These are phyloP conservation scores for Penicillium tannophilum DNA, from an alignment of 495 filamentous ascomycete genomes.

Conservation along the genomic window DNA sequence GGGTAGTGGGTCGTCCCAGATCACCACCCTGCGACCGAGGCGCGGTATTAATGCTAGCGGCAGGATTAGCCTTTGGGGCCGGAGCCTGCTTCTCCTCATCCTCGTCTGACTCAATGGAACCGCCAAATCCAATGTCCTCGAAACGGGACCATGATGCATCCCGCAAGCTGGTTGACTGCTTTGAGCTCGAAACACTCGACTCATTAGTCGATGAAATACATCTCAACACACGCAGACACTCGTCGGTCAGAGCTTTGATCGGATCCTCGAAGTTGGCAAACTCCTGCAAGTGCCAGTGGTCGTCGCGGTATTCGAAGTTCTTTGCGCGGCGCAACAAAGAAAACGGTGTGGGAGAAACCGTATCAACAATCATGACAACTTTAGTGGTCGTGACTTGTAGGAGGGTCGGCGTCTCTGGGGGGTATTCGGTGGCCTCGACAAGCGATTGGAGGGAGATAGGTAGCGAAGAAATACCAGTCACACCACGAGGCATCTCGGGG, in stretches of 20 bases:
- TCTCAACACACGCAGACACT: constrained; percentile 86
- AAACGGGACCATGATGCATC: constrained; percentile 97
- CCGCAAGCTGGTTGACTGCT: constrained; percentile 67
- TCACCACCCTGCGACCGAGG: constrained; percentile 64
- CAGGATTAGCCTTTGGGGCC: constrained; percentile 33
- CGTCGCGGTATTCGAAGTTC: constrained; percentile 91
- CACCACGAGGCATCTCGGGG: constrained; percentile 68
- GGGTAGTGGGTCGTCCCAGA: constrained; percentile 84
- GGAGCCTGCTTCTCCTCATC: constrained; percentile 51
- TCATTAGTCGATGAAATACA: constrained; percentile 88
- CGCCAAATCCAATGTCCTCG: constrained; percentile 90
- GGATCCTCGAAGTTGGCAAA: constrained; percentile 91
- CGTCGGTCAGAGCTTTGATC: constrained; percentile 83
- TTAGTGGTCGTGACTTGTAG: constrained; percentile 81
- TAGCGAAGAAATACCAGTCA: constrained; percentile 76
- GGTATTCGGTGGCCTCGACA: constrained; percentile 92
- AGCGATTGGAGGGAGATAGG: constrained; percentile 90
- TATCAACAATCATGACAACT: constrained; percentile 95
- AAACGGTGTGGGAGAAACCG: constrained; percentile 93
- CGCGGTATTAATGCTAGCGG: constrained; percentile 52
- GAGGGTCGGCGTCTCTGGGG: constrained; percentile 75
- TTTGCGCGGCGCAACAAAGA: constrained; percentile 87
- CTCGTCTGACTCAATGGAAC: constrained; percentile 70
- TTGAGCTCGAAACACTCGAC: constrained; percentile 66
- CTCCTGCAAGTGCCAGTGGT: constrained; percentile 76